Evolutionary conservation across 805 yeast genomes (phyloP).

Genomic region (Lachancea nothofagi): DNA sequence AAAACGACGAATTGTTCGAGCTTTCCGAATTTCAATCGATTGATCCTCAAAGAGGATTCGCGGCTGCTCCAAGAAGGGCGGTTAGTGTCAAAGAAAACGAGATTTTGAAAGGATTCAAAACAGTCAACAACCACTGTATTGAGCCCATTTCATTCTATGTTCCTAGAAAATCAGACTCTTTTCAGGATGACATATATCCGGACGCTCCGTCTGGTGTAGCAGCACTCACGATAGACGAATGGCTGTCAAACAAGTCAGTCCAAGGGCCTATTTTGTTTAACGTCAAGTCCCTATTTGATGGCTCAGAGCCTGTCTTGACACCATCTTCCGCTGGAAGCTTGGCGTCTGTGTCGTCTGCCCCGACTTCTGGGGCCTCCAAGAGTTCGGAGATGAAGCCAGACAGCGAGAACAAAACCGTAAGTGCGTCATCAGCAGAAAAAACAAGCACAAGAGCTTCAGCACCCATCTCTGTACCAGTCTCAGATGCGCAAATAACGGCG

Average conservation of each 20-base stretch:
- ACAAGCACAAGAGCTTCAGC: conserved; percentile 18
- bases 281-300: conserved; percentile 77
- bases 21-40: conserved; percentile 85
- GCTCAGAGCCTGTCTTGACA: conserved; percentile 46
- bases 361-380: too few species aligned
- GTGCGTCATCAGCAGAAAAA: conserved; percentile 62
- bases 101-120: conserved; percentile 73
- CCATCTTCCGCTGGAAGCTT: conserved; percentile 6
- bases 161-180: conserved; percentile 89
- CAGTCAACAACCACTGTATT: conserved; percentile 75
- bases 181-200: conserved; percentile 90
- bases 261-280: conserved; percentile 76
- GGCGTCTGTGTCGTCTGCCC: conserved; percentile 4
- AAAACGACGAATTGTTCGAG: conserved; percentile 73
- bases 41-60: conserved; percentile 95
- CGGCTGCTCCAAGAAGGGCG: conserved; percentile 76
- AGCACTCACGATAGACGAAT: conserved; percentile 74
- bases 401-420: conserved; percentile 10
- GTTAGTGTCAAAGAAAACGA: conserved; percentile 82
- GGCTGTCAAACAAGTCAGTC: conserved; percentile 72
- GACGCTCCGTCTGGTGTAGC: conserved; percentile 79
- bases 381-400: too few species aligned
- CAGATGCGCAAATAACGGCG: not conserved
- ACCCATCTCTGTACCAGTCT: not conserved
- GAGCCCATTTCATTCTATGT: conserved; percentile 92